phyloP scores from a whole-genome alignment of 2,329 filamentous ascomycete genomes.

The Xylaria sp. region DNA sequence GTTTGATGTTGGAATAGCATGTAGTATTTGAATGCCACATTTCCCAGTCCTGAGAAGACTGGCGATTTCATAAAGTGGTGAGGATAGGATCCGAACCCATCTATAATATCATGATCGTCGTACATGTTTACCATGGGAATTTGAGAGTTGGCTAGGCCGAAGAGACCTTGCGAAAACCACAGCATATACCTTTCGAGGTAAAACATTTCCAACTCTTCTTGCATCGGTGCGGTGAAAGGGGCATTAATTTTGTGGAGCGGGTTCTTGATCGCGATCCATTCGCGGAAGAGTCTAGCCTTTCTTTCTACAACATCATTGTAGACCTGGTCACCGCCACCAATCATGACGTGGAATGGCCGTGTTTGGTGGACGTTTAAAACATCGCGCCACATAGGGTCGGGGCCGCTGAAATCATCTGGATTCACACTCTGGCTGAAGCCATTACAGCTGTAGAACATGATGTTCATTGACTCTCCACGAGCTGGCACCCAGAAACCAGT shows the following conservation, averaged over 20 bases:
- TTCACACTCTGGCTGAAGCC: slow-evolving; percentile 86
- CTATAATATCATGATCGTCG: slow-evolving; percentile 92
- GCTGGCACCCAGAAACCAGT: slow-evolving; percentile 95
- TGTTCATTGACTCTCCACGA: slow-evolving; percentile 86
- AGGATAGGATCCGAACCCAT: slow-evolving; percentile 92
- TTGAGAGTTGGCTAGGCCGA: slow-evolving; percentile 88
- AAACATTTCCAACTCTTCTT: slow-evolving; percentile 84
- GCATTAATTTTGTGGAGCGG: slow-evolving; percentile 78
- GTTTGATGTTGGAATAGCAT: slow-evolving; percentile 98
- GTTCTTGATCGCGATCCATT: slow-evolving; percentile 85
- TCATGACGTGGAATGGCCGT: slow-evolving; percentile 95
- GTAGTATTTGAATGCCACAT: slow-evolving; percentile 97
- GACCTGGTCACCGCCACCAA: slow-evolving; percentile 95
- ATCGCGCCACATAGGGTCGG: slow-evolving; percentile 96
- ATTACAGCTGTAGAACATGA: slow-evolving; percentile 99
- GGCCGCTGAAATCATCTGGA: slow-evolving; percentile 81
- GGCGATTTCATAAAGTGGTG: slow-evolving; percentile 89
- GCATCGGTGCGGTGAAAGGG: slow-evolving; percentile 80
- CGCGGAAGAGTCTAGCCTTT: slow-evolving; percentile 75
- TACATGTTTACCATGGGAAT: slow-evolving; percentile 99
- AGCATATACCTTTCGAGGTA: slow-evolving; percentile 87
- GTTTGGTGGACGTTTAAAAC: slow-evolving; percentile 91
- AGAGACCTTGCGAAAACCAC: slow-evolving; percentile 97
- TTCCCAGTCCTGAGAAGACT: slow-evolving; percentile 87
- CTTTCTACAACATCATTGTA: slow-evolving; percentile 88